Base-by-base conservation (phyloP, 192 early-diverging fungal species). In the Spizellomyces sp. region DNA sequence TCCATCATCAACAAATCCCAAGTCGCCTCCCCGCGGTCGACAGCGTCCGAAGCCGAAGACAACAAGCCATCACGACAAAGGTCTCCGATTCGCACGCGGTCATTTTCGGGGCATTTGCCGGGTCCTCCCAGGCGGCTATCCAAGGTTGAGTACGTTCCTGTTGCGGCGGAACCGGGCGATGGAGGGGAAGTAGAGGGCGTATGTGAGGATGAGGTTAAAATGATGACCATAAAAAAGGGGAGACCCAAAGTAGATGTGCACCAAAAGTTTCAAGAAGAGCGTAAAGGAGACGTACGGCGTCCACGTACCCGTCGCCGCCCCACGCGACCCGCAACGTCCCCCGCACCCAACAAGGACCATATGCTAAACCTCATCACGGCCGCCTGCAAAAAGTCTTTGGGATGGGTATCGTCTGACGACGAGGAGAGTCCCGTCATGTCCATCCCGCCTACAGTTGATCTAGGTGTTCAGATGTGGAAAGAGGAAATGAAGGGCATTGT, bases 41-140 rank as follows among this genome's bases (percentile, higher is more conserved):
- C 27, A 36, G 27, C 27, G 27, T 36, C 27, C 27, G 27, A 36
- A 3, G 27, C 27, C 27, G 27, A 36, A 36, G 27, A 36, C 27
- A 36, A 36, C 27, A 36, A 36, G 27, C 27, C 27, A 36, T 21
- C 66, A 12, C 48, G 66, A 42, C 14, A 36, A 12, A 15, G 66
- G 10, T 68, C 66, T n/a, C 66, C 66, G 21, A 55, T 68, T 10
- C 66, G 66, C 52, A 68, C 66, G 8, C 66, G 66, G 12, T 68
- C 66, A 14, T 68, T 68, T 57, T 68, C 66, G 12, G 66, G 66
- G 7, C 66, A 55, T 50, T 41, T 68, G 12, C 66, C 66, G 6
- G 66, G 66, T 7, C 66, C 66, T 21, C 66, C 66, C 9, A 19
- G 66, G 6, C 48, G 55, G 8, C 43, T 68, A n/a, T 68, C 66